Conservation (phyloP, 345 rosid species). For the Eucalyptus pauciflora region DNA sequence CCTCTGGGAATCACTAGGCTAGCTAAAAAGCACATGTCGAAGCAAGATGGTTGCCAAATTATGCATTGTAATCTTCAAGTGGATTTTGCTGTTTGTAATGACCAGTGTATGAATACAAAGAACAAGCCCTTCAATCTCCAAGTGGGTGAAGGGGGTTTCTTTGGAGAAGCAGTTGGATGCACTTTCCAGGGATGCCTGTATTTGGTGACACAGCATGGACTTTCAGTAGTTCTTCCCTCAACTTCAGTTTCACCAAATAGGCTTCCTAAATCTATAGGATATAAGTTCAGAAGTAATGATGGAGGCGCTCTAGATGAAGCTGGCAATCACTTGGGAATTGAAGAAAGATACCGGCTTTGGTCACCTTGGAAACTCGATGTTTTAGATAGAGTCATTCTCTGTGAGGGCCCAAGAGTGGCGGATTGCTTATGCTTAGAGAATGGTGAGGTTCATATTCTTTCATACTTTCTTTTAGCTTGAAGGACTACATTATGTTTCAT, state of each 20-base stretch:
- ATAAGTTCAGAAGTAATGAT: constrained; percentile 23
- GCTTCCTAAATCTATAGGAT: constrained; percentile 36
- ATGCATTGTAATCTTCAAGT: constrained; percentile 48
- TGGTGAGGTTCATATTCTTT: constrained; percentile 41
- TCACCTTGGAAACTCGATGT: constrained; percentile 76
- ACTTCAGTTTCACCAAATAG: constrained; percentile 43
- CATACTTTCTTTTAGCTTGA: not conserved
- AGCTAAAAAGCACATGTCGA: constrained; percentile 27
- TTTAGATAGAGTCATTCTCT: constrained; percentile 77
- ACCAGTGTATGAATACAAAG: constrained; percentile 30
- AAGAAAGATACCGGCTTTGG: constrained; percentile 4
- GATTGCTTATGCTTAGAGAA: constrained; percentile 71
- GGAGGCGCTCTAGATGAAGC: constrained; percentile 6
- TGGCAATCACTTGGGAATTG: constrained; percentile 8
- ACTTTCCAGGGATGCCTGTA: constrained; percentile 77
- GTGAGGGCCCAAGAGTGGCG: constrained; percentile 84
- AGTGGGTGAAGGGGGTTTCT: constrained; percentile 30
- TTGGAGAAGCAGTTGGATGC: constrained; percentile 77
- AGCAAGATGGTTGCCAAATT: constrained; percentile 20
- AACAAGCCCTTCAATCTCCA: constrained; percentile 5
- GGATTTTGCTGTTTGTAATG: constrained; percentile 34
- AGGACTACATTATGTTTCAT: not conserved
- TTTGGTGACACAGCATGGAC: constrained; percentile 69
- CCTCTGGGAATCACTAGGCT: constrained; percentile 78
- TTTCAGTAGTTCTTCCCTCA: constrained; percentile 86